phyloP scores from a whole-genome alignment of 495 filamentous ascomycete species.

The Elaphomyces granulatus region DNA sequence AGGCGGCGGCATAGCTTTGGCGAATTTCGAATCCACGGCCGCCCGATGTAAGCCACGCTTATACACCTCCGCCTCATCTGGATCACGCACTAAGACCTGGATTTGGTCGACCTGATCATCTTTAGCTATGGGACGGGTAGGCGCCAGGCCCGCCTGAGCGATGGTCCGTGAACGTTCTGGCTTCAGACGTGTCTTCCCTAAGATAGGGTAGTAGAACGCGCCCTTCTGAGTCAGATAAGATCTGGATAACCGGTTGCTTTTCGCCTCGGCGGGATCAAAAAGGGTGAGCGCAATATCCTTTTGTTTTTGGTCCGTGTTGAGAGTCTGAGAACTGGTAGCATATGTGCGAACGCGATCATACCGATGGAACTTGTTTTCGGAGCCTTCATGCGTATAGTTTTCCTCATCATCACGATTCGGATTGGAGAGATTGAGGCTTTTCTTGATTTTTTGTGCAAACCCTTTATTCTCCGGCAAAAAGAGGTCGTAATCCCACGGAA shows the following conservation, averaged over 20 bases:
- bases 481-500: conserved; percentile 65
- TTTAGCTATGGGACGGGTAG: conserved; percentile 19
- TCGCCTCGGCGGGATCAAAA: conserved; percentile 41
- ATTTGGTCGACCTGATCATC: conserved; percentile 41
- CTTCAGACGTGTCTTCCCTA: conserved; percentile 51
- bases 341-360: conserved; percentile 72
- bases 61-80: conserved; percentile 37
- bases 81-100: conserved; percentile 38
- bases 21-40: conserved; percentile 32
- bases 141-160: conserved; percentile 31
- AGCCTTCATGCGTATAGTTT: conserved; percentile 46
- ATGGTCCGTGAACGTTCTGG: conserved; percentile 40
- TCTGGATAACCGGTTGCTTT: background rate
- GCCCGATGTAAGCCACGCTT: conserved; percentile 32
- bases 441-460: conserved; percentile 46
- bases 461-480: conserved; percentile 49
- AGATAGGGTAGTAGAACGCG: conserved; percentile 83
- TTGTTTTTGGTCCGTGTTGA: conserved; percentile 38
- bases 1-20: conserved; percentile 23
- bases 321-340: conserved; percentile 57
- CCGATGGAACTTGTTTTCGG: conserved; percentile 41
- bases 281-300: conserved; percentile 46
- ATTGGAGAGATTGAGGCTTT: conserved; percentile 58
- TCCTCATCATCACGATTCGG: conserved; percentile 49
- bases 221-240: conserved; percentile 41